Conservation (phyloP, 768 basidiomycete species). For the Suillus variegatus region DNA sequence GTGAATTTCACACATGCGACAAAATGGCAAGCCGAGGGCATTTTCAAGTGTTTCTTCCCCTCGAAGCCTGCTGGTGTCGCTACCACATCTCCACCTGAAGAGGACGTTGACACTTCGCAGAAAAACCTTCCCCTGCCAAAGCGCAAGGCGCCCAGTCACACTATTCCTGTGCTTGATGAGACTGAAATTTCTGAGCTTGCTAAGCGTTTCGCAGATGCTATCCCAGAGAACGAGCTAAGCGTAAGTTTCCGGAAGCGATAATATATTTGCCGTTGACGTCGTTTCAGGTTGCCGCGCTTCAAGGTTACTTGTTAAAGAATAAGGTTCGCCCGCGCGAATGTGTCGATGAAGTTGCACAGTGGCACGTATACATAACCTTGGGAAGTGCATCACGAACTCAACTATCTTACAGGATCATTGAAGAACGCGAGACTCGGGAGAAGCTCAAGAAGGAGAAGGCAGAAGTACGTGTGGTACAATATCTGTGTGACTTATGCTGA, state of each 20-base stretch:
- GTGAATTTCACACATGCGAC: conserved; percentile 89
- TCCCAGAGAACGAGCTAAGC: conserved; percentile 86
- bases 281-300: conserved; percentile 73
- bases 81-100: conserved; percentile 11
- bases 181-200: conserved; percentile 77
- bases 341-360: conserved; percentile 76
- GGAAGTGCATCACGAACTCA: conserved; percentile 11
- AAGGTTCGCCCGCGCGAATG: conserved; percentile 88
- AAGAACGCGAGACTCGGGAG: conserved; percentile 82
- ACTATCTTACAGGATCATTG: conserved; percentile 46
- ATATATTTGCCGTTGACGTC: conserved; percentile 4
- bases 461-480: conserved; percentile 38
- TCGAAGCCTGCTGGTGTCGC: conserved; percentile 37
- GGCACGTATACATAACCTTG: conserved; percentile 41
- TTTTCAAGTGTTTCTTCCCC: conserved; percentile 95
- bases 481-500: conserved; percentile 7
- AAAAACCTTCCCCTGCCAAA: conserved; percentile 68
- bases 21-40: conserved; percentile 91
- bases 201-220: conserved; percentile 78
- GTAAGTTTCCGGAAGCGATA: conserved; percentile 43
- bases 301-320: conserved; percentile 87
- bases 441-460: conserved; percentile 82
- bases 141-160: conserved; percentile 57
- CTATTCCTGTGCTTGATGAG: conserved; percentile 71
- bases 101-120: conserved; percentile 51